phyloP scores from a whole-genome alignment of 2,329 filamentous ascomycete species.

The Fusarium veterinarium region DNA sequence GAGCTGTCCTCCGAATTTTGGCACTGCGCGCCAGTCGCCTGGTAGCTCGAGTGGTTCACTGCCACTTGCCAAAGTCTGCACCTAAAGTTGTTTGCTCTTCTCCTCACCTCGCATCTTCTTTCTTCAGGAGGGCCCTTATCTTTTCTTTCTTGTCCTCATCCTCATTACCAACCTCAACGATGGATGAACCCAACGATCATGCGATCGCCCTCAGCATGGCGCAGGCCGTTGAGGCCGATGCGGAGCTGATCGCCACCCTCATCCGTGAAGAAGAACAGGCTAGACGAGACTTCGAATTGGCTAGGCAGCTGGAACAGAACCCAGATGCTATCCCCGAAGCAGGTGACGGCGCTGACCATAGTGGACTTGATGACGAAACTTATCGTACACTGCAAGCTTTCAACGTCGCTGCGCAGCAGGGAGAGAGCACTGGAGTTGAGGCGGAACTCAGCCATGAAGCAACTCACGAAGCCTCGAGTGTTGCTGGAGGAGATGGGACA shows the following conservation, averaged over 20 bases:
- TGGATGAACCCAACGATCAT: background rate
- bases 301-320: accelerated
- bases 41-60: accelerated
- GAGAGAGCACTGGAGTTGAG: background rate
- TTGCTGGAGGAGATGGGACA: accelerated
- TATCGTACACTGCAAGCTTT: accelerated
- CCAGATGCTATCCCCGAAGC: accelerated
- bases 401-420: accelerated
- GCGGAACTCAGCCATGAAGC: accelerated
- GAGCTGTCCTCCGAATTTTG: background rate
- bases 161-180: accelerated
- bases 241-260: accelerated
- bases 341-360: accelerated
- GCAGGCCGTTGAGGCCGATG: background rate
- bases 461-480: accelerated
- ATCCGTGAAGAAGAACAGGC: background rate
- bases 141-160: background rate
- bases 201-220: background rate
- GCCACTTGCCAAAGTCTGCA: background rate
- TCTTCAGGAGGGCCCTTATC: no score
- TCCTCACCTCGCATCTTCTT: no score
- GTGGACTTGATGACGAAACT: background rate
- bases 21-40: background rate
- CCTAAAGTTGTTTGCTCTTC: background rate
- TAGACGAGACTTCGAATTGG: accelerated